phyloP scores from a whole-genome alignment of 345 rosid genomes.

The Citrus inodora region DNA sequence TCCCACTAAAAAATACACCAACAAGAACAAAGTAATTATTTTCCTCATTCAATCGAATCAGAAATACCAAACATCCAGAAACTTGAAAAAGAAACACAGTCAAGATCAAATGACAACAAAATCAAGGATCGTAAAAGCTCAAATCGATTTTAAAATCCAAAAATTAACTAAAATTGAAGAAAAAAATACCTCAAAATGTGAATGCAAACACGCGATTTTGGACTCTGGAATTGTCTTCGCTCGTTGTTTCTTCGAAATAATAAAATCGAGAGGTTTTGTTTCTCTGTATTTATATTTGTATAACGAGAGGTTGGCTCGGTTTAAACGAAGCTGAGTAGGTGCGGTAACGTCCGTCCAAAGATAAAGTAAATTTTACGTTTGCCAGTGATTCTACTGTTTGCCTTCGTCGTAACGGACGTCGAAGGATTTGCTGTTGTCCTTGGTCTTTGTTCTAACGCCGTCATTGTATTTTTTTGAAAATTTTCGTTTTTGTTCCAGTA shows the following conservation, averaged over 20 bases:
- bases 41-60: neutral
- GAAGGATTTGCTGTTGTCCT: neutral
- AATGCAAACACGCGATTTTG: neutral
- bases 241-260: neutral
- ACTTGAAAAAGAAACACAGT: neutral
- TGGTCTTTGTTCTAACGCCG: neutral
- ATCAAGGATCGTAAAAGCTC: neutral
- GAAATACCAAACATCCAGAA: neutral
- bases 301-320: neutral
- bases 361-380: neutral
- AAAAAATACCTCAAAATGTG: conserved; percentile 1
- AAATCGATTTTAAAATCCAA: neutral
- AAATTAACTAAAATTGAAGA: neutral
- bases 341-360: conserved; percentile 14
- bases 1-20: neutral
- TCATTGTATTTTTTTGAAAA: neutral
- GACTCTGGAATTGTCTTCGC: neutral
- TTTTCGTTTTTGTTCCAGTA: neutral
- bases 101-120: neutral
- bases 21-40: neutral
- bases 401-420: conserved; percentile 3
- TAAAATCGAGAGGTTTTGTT: neutral
- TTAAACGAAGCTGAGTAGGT: neutral
- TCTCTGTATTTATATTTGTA: too few species aligned
- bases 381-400: neutral